These are phyloP conservation scores for Verruconis gallopava DNA, from an alignment of 2,329 filamentous ascomycete species.

Conservation along the genomic window DNA sequence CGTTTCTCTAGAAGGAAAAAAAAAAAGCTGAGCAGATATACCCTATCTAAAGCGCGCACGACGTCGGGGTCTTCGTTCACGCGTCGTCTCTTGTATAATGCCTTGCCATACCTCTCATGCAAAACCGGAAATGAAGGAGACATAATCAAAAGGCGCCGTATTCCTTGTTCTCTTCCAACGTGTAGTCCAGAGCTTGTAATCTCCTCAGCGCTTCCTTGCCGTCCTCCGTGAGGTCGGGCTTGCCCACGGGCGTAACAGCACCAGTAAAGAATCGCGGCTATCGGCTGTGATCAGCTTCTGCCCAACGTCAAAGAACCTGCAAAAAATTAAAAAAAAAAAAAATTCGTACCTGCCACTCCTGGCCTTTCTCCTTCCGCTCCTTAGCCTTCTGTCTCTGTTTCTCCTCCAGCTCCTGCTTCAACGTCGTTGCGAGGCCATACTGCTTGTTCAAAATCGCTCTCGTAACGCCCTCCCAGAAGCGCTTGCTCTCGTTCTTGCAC, in stretches of 20 bases:
- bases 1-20: too few relatives aligned
- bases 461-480: slow-evolving; percentile 80
- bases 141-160: slow-evolving; percentile 23
- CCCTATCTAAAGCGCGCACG: too few relatives aligned
- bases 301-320: not conserved
- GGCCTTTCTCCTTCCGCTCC: slow-evolving; percentile 56
- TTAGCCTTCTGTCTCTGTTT: slow-evolving; percentile 73
- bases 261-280: slow-evolving; percentile 71
- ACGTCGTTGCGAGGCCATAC: slow-evolving; percentile 66
- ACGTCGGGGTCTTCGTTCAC: too few relatives aligned
- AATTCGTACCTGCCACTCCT: slow-evolving; percentile 45
- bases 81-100: too few relatives aligned
- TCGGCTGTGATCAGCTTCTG: not conserved
- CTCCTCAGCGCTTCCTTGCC: slow-evolving; percentile 45
- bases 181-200: slow-evolving; percentile 39
- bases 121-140: too few relatives aligned
- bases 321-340: not conserved
- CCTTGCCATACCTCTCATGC: too few relatives aligned
- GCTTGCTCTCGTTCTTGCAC: slow-evolving; percentile 77
- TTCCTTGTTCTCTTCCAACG: slow-evolving; percentile 33
- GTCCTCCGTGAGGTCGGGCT: slow-evolving; percentile 49
- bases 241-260: slow-evolving; percentile 45
- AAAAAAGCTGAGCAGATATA: too few relatives aligned
- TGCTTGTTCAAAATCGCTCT: slow-evolving; percentile 73
- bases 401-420: slow-evolving; percentile 90